Percentiles rank a stretch among this genome's conserved stretches.
These are phyloP conservation scores for Pythium insidiosum DNA, from an alignment of 352 stramenopile species.

Conservation along the genomic window DNA sequence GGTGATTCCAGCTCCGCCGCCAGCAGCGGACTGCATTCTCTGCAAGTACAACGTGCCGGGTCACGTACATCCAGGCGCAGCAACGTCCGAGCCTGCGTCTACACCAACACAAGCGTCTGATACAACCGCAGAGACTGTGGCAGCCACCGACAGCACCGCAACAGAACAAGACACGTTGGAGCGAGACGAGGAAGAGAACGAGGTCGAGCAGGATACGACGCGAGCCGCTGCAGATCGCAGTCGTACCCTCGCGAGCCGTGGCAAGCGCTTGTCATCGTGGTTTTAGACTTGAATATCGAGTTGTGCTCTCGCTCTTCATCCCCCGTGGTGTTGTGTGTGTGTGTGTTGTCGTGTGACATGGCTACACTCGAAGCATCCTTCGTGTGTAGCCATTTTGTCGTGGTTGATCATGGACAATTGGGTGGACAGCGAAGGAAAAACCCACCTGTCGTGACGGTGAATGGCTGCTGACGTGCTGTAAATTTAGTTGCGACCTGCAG, in stretches of 20 bases:
- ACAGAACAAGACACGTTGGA: not conserved
- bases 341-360: too few relatives aligned
- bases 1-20: not conserved
- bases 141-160: not conserved
- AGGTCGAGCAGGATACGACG: not conserved
- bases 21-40: conserved; percentile 7
- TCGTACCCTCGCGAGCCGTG: not conserved
- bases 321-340: too few relatives aligned
- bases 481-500: too few relatives aligned
- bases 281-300: too few relatives aligned
- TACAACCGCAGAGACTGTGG: not conserved
- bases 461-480: too few relatives aligned
- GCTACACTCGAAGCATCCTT: too few relatives aligned
- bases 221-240: not conserved
- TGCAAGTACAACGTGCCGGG: conserved; percentile 19
- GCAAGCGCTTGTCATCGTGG: conserved; percentile 16
- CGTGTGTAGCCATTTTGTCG: too few relatives aligned
- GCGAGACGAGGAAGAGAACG: not conserved
- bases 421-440: too few relatives aligned
- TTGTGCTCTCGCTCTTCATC: too few relatives aligned
- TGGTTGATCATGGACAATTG: too few relatives aligned
- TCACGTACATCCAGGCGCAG: conserved; percentile 12
- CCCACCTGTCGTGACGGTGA: too few relatives aligned
- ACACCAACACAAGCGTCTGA: not conserved
- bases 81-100: conserved; percentile 2